These are phyloP conservation scores for Solanum arcanum DNA, from an alignment of 257 asterid genomes.

Conservation along the genomic window DNA sequence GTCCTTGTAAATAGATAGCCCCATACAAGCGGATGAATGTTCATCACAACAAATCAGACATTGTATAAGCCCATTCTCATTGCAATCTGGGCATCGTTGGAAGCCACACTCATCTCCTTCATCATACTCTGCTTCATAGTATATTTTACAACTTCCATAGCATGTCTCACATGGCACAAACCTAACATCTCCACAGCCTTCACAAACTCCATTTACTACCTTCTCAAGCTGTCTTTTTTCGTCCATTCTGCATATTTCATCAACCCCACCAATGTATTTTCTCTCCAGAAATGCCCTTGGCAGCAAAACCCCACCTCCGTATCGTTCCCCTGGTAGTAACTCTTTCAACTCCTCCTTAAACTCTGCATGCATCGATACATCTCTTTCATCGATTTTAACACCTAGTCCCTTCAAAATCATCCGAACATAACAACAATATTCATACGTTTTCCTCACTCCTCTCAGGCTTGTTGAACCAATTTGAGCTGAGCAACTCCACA, in stretches of 20 bases:
- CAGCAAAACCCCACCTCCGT: constrained; percentile 32
- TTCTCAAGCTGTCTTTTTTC: constrained; percentile 75
- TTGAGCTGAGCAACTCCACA: constrained; percentile 3
- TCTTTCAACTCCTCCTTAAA: constrained; percentile 74
- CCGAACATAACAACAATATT: constrained; percentile 78
- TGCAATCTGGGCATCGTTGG: constrained; percentile 60
- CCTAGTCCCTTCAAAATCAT: constrained; percentile 60
- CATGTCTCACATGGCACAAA: constrained; percentile 88
- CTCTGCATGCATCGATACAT: constrained; percentile 85
- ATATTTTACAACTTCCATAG: constrained; percentile 84
- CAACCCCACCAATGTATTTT: constrained; percentile 69
- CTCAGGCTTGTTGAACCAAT: constrained; percentile 29
- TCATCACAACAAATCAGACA: constrained; percentile 38
- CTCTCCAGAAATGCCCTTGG: constrained; percentile 49
- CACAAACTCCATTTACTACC: constrained; percentile 37
- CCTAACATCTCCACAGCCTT: constrained; percentile 75
- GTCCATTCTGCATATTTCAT: constrained; percentile 54
- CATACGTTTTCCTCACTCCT: constrained; percentile 81
- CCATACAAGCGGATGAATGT: neutral
- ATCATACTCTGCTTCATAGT: constrained; percentile 32
- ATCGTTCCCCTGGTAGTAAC: constrained; percentile 33
- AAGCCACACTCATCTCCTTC: constrained; percentile 33
- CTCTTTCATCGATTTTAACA: constrained; percentile 73
- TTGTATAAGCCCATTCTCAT: constrained; percentile 56
- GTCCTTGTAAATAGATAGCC: neutral